These are phyloP conservation scores for Eruca vesicaria DNA, from an alignment of 441 rosid species.

Conservation along the genomic window DNA sequence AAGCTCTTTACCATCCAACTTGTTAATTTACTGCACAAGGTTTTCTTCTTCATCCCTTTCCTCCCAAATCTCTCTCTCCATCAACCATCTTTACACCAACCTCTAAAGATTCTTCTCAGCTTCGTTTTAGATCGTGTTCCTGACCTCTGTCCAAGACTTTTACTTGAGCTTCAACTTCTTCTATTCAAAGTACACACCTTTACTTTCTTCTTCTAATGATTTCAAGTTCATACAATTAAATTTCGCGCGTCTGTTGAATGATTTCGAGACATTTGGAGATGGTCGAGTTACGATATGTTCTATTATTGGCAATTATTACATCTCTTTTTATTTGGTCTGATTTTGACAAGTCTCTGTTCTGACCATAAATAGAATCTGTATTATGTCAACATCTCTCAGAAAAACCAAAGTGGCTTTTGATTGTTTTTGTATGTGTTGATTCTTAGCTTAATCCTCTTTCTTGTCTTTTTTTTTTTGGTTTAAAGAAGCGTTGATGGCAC, in stretches of 20 bases:
- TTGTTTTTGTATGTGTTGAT: conserved; percentile 6
- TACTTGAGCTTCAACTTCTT: conserved; percentile 8
- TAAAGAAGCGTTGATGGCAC: conserved; percentile 63
- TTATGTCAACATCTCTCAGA: background rate
- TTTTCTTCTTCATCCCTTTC: background rate
- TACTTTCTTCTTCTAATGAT: background rate
- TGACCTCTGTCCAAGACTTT: background rate
- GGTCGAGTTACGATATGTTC: background rate
- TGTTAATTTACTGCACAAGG: conserved; percentile 3
- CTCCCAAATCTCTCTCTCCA: conserved; percentile 4
- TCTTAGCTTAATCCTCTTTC: conserved; percentile 4
- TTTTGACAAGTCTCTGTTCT: conserved; percentile 10
- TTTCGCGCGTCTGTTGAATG: background rate
- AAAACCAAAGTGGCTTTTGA: background rate
- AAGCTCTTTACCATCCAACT: conserved; percentile 15
- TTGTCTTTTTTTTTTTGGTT: background rate
- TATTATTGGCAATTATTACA: background rate
- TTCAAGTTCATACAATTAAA: background rate
- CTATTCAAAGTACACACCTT: background rate
- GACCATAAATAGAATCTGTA: background rate
- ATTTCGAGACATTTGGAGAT: background rate
- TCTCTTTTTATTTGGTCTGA: background rate
- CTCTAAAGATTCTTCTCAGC: conserved; percentile 1
- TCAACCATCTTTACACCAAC: background rate
- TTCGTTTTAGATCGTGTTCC: conserved; percentile 11